Percentiles rank a stretch among this genome's conserved stretches.
Evolutionary conservation across 768 basidiomycete species (phyloP).

Genomic region (Tephrocybe sp.): DNA sequence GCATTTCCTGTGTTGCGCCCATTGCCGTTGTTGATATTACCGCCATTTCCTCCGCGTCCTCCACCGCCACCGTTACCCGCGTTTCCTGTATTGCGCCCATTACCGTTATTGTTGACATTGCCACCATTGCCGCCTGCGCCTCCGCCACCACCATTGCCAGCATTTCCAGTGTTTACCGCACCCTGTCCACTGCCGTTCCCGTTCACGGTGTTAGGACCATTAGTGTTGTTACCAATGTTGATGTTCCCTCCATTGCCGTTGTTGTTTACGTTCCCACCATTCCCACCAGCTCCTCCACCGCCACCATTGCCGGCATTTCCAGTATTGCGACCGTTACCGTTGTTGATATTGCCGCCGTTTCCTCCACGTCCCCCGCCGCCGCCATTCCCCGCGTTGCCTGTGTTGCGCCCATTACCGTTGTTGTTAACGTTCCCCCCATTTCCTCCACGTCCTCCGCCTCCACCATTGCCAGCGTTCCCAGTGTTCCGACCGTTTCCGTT

Average conservation of each 20-base stretch:
- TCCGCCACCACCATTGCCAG: constrained; percentile 5
- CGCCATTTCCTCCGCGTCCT: neutral
- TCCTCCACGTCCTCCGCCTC: neutral
- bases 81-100: neutral
- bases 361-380: neutral
- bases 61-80: constrained; percentile 2
- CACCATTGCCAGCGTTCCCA: neutral
- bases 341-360: neutral
- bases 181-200: neutral
- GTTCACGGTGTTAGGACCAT: neutral
- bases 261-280: neutral
- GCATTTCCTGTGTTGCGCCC: constrained; percentile 8
- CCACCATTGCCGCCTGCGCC: constrained; percentile 1
- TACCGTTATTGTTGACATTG: neutral
- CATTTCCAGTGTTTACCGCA: constrained; percentile 10
- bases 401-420: too few relatives aligned
- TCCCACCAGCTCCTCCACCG: neutral
- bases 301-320: neutral
- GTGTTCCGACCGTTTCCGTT: neutral
- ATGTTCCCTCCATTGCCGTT: too few relatives aligned
- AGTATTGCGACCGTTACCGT: neutral
- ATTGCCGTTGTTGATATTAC: neutral
- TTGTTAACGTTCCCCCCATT: neutral
- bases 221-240: neutral
- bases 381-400: neutral